phyloP scores from a whole-genome alignment of 2,329 filamentous ascomycete species.

The Aspergillus aculeatus region DNA sequence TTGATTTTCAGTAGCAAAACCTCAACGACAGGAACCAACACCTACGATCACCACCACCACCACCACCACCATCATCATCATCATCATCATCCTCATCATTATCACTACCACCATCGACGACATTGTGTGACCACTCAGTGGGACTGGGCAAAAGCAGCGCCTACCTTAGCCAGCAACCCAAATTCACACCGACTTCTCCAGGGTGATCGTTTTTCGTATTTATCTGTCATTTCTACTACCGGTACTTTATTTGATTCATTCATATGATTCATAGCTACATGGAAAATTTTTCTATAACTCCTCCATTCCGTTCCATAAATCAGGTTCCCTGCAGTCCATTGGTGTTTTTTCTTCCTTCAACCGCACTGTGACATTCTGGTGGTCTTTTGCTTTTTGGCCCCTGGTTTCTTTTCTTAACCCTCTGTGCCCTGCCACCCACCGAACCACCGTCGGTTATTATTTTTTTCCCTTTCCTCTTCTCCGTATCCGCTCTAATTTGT shows the following conservation, averaged over 20 bases:
- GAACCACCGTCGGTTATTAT: not conserved
- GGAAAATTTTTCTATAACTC: constrained; percentile 6
- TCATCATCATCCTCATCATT: not conserved
- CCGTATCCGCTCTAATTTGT: constrained; percentile 2
- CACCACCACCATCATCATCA: not conserved
- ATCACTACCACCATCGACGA: not conserved
- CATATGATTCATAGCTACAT: not conserved
- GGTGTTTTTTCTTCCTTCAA: constrained; percentile 2
- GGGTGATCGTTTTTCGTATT: constrained; percentile 2
- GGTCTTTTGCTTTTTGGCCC: not conserved
- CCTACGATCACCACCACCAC: not conserved
- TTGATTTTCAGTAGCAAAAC: constrained; percentile 7
- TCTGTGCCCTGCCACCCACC: not conserved
- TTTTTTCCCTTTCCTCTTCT: constrained; percentile 9
- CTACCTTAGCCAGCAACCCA: constrained; percentile 12
- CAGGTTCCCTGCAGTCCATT: not conserved
- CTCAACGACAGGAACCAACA: not conserved
- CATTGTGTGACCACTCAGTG: constrained; percentile 8
- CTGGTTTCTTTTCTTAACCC: constrained; percentile 4
- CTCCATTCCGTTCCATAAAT: constrained; percentile 1
- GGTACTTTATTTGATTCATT: not conserved
- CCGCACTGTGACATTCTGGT: not conserved
- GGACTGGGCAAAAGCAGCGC: constrained; percentile 11
- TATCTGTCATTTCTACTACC: constrained; percentile 11
- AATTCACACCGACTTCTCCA: constrained; percentile 24